Evolutionary conservation across 768 basidiomycete genomes (phyloP), one percentile per base, ranked within the genome.

Genomic region (Gyrodon lividus): DNA sequence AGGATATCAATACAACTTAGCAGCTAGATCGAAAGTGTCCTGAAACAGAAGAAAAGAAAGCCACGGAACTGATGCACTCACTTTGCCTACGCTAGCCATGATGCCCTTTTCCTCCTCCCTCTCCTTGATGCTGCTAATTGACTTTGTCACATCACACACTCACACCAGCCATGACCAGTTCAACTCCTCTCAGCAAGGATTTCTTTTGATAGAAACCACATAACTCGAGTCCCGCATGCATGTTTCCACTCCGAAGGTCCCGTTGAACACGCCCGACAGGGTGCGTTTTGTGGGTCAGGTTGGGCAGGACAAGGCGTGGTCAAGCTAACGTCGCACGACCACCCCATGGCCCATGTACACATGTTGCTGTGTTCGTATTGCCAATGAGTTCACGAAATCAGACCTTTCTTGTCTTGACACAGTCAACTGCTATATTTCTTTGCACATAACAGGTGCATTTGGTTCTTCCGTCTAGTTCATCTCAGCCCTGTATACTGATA

Each of bases 51-150:
- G 9, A 4, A 33, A 17, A 38, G 2, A 20, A 5, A 16, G 8
- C 31, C 12, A 31, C 7, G 28, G 6, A 28, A 28, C 28, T 28
- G 28, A 23, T 12, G 43, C n/a, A n/a, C 58, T 5, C 48, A 89
- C 96, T 75, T 80, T 82, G 60, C 97, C 92, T 48, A 99, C 85
- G 51, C 84, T 71, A 9, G 77, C 84, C 81, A 99, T 92, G 67
- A 97, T 92, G 53, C 85, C 72, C 63, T 82, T 85, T 72, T 95
- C 93, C 64, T 95, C 89, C 58, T 91, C 91, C 37, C 74, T 72
- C 52, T 93, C 89, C 66, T 86, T 86, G 76, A 88, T n/a, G n/a
- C n/a, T n/a, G n/a, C n/a, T n/a, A n/a, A n/a, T n/a, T n/a, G n/a
- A n/a, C n/a, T n/a, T n/a, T n/a, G n/a, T n/a, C n/a, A n/a, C n/a